These are phyloP conservation scores for Centaurea solstitialis DNA, from an alignment of 129 eudicot species.

Conservation along the genomic window DNA sequence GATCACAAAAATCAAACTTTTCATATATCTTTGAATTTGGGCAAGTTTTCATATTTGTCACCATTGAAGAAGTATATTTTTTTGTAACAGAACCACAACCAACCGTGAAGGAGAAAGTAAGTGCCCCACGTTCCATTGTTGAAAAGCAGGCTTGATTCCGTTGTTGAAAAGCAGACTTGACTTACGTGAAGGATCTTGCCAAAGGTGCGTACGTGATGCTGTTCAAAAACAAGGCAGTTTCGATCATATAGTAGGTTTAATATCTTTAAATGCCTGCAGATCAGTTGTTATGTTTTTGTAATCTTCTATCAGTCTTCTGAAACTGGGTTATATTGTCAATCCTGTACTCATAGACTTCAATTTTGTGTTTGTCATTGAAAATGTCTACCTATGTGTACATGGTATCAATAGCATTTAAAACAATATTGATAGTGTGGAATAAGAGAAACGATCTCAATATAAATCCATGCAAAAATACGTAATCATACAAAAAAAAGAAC, in stretches of 20 bases:
- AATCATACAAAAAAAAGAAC: neutral
- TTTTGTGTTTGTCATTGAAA: neutral
- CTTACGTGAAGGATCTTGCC: constrained; percentile 21
- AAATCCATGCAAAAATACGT: neutral
- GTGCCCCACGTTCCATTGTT: constrained; percentile 18
- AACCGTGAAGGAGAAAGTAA: constrained; percentile 45
- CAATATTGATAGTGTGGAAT: neutral
- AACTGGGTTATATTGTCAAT: neutral
- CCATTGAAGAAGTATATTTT: constrained; percentile 14
- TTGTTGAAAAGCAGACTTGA: constrained; percentile 23
- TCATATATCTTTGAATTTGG: constrained; percentile 14
- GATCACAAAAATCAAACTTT: neutral
- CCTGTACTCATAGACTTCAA: neutral
- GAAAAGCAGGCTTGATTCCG: constrained; percentile 20
- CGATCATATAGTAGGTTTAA: neutral
- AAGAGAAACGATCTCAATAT: neutral
- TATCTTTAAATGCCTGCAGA: neutral
- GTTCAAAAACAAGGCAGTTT: neutral
- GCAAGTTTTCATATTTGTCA: constrained; percentile 3
- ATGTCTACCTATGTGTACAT: neutral
- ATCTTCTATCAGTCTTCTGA: neutral
- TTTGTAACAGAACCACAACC: constrained; percentile 57
- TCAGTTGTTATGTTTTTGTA: constrained; percentile 5
- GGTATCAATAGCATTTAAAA: neutral
- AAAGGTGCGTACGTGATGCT: neutral